A percentile compares a stretch with the other conserved stretches of the same genome.
Conservation (phyloP, 2,329 filamentous ascomycete species). For the Fusarium sublunatum region DNA sequence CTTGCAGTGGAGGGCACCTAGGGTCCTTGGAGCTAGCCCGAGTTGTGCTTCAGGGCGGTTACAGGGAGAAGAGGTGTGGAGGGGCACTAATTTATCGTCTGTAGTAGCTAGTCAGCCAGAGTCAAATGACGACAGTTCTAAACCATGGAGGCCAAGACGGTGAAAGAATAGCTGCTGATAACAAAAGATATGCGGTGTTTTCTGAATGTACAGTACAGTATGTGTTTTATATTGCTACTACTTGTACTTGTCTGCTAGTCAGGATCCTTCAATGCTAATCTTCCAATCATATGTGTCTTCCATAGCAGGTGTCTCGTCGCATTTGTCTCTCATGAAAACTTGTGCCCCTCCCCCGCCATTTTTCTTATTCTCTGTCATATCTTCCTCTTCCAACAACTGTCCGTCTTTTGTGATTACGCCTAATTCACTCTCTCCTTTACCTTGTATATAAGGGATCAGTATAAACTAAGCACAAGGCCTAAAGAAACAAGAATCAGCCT, state of each 20-base stretch:
- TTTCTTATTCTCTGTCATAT: slow-evolving; percentile 32
- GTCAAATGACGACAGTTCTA: slow-evolving; percentile 36
- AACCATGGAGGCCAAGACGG: slow-evolving; percentile 27
- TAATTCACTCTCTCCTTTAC: slow-evolving; percentile 2
- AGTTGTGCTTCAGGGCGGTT: slow-evolving; percentile 12
- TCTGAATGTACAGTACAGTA: slow-evolving; percentile 30
- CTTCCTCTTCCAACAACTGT: slow-evolving; percentile 20
- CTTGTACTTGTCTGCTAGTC: slow-evolving; percentile 11
- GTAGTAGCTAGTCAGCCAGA: slow-evolving; percentile 5
- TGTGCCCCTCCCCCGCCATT: slow-evolving; percentile 46
- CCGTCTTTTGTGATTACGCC: slow-evolving; percentile 10
- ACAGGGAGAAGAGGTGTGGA: slow-evolving; percentile 35
- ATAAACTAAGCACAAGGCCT: background rate
- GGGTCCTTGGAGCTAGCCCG: slow-evolving; percentile 3
- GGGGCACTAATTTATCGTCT: slow-evolving; percentile 21
- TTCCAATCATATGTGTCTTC: slow-evolving; percentile 39
- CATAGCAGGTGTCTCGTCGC: slow-evolving; percentile 29
- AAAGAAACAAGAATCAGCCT: background rate
- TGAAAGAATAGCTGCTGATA: slow-evolving; percentile 18
- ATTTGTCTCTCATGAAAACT: slow-evolving; percentile 38
- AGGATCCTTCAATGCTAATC: slow-evolving; percentile 17
- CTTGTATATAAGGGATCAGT: background rate
- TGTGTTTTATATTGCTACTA: slow-evolving; percentile 19
- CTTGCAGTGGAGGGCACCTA: slow-evolving; percentile 11
- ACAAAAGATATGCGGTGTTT: slow-evolving; percentile 38